phyloP scores from a whole-genome alignment of 2,329 filamentous ascomycete species.

The Verticillium zaregamsianum region DNA sequence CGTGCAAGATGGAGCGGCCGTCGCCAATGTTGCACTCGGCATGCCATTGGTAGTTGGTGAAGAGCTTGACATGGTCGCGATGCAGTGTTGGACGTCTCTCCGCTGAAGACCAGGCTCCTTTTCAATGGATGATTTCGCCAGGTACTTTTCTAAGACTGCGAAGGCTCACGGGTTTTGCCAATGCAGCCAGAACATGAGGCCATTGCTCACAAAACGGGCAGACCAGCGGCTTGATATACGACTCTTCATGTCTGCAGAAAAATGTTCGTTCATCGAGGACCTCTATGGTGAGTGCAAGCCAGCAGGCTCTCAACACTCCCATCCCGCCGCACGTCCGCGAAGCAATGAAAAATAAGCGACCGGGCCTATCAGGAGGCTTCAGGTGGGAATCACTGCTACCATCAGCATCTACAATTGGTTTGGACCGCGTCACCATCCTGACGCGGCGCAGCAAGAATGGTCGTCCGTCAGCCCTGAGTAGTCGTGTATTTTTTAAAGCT shows the following conservation, averaged over 20 bases:
- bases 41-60: not conserved
- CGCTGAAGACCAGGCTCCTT: not conserved
- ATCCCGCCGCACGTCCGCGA: not conserved
- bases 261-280: not conserved
- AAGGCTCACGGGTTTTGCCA: not conserved
- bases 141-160: not conserved
- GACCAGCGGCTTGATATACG: not conserved
- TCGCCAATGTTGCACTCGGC: slow-evolving; percentile 4
- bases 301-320: not conserved
- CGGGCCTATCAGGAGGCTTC: not conserved
- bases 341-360: not conserved
- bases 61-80: not conserved
- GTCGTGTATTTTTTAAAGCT: not conserved
- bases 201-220: not conserved
- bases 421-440: not conserved
- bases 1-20: slow-evolving; percentile 16
- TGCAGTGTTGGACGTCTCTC: not conserved
- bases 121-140: not conserved
- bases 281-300: not conserved
- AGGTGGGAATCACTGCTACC: not conserved
- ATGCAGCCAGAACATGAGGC: not conserved
- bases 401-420: not conserved
- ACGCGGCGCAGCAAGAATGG: not conserved
- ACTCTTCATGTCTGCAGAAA: not conserved
- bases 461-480: not conserved